A percentile compares a stretch with the other conserved stretches of the same genome.
Evolutionary conservation across 768 basidiomycete genomes (phyloP).

Genomic region (Tricholoma matsutake): DNA sequence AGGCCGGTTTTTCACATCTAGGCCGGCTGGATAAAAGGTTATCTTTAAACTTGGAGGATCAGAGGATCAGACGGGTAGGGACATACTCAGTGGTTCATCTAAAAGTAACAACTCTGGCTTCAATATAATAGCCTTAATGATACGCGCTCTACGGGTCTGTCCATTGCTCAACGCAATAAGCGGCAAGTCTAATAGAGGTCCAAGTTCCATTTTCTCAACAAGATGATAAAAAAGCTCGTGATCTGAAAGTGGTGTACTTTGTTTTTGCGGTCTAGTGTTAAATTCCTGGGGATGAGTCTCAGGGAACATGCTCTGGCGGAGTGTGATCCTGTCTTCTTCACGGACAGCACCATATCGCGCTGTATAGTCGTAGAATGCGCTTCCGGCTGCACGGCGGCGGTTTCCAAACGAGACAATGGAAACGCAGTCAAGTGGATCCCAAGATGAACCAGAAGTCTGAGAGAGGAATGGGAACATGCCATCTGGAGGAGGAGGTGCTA

Average conservation of each 20-base stretch:
- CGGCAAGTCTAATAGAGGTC: constrained; percentile 73
- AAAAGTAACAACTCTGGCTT: constrained; percentile 75
- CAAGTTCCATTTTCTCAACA: constrained; percentile 55
- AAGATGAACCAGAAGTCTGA: constrained; percentile 20
- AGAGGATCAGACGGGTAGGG: not conserved
- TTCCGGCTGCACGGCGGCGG: constrained; percentile 49
- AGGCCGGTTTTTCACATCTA: constrained; percentile 62
- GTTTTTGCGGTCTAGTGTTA: constrained; percentile 20
- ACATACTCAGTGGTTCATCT: constrained; percentile 89
- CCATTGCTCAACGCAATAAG: constrained; percentile 86
- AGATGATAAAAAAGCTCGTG: constrained; percentile 47
- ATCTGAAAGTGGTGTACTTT: constrained; percentile 17
- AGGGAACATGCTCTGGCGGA: constrained; percentile 67
- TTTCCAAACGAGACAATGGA: constrained; percentile 68
- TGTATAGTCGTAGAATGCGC: constrained; percentile 89
- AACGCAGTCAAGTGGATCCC: constrained; percentile 49
- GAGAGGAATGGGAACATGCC: constrained; percentile 80
- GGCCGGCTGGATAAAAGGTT: constrained; percentile 54
- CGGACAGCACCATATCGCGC: constrained; percentile 87
- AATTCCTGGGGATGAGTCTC: constrained; percentile 40
- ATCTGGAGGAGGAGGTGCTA: constrained; percentile 54
- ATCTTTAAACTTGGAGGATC: not conserved
- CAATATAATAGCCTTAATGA: constrained; percentile 70
- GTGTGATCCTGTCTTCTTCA: constrained; percentile 79
- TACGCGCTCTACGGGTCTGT: constrained; percentile 83